These are phyloP conservation scores for Trametes punicea DNA, from an alignment of 768 basidiomycete genomes.

Conservation along the genomic window DNA sequence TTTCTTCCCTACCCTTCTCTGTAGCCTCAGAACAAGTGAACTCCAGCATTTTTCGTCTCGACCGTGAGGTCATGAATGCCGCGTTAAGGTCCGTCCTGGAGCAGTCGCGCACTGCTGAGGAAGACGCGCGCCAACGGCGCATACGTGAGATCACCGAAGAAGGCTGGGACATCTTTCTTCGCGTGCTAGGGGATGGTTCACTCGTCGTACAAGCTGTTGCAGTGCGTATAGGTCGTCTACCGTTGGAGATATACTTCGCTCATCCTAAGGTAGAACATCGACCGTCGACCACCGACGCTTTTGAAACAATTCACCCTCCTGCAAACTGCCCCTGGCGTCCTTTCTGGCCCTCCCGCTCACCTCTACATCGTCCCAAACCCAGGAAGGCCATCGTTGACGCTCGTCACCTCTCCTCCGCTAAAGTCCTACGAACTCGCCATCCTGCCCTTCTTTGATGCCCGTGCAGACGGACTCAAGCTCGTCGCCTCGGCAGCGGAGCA, in stretches of 20 bases:
- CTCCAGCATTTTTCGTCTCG: slow-evolving; percentile 67
- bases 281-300: slow-evolving; percentile 82
- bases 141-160: slow-evolving; percentile 65
- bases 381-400: slow-evolving; percentile 35
- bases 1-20: slow-evolving; percentile 51
- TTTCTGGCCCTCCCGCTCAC: slow-evolving; percentile 46
- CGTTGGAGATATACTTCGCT: background rate
- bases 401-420: slow-evolving; percentile 68
- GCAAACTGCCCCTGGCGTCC: slow-evolving; percentile 50
- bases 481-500: slow-evolving; percentile 18
- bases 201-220: slow-evolving; percentile 68
- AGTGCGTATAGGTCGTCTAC: slow-evolving; percentile 40
- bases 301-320: slow-evolving; percentile 72
- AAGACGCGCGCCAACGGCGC: slow-evolving; percentile 46
- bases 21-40: slow-evolving; percentile 26
- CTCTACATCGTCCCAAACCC: slow-evolving; percentile 39
- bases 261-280: slow-evolving; percentile 65
- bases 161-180: slow-evolving; percentile 77
- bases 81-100: slow-evolving; percentile 43
- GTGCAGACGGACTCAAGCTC: slow-evolving; percentile 43
- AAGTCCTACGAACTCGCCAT: slow-evolving; percentile 57
- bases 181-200: slow-evolving; percentile 71
- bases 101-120: slow-evolving; percentile 29
- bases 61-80: slow-evolving; percentile 54
- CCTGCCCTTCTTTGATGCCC: slow-evolving; percentile 60